Base-by-base conservation (phyloP, 2,329 filamentous ascomycete genomes). In the Periconia sp. region DNA sequence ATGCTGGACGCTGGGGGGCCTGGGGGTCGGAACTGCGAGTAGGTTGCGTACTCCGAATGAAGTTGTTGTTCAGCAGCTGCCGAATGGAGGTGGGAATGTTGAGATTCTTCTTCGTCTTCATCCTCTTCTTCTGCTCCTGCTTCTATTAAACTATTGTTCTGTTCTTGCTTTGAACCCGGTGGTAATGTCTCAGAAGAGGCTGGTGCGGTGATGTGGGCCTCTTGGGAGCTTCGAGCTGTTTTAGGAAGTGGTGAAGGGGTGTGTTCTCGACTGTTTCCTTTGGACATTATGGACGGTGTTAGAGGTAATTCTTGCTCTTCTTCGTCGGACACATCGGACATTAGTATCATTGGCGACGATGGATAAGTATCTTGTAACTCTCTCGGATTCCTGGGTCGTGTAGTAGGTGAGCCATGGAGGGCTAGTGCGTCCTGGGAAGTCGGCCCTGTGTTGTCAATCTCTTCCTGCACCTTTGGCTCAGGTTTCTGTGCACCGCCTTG, bases 21-120 rank as follows among this genome's bases (percentile, higher is more conserved):
- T 11, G 35, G 43, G n/a, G 59, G 57, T 9, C 57, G 50, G 31
- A 67, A 71, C 50, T 73, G 70, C 2, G 70, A 70, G 56, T 71
- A 71, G 0, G 64, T 63, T 5, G 62, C 52, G 61, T 64, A 69
- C 52, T 72, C 68, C 19, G 52, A 56, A 19, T 69, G 69, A 15
- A 71, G 61, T 44, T 71, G 69, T 17, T 66, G 60, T 44, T 73
- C 69, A 41, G 69, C 70, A 58, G 62, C 69, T 43, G 69, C 70
- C 60, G 61, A 66, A 50, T 62, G 71, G 6, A 67, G 68, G 27
- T 69, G 61, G 0, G 70, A 72, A 11, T 61, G 52, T 49, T 66
- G 64, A 8, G 62, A 61, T 19, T 64, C 67, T 33, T 46, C 54
- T 5, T 62, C 43, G 7, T 31, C 67, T 30, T 46, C 54, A 2